Evolutionary conservation across 495 filamentous ascomycete genomes (phyloP).

Genomic region (Aspergillus diversus): DNA sequence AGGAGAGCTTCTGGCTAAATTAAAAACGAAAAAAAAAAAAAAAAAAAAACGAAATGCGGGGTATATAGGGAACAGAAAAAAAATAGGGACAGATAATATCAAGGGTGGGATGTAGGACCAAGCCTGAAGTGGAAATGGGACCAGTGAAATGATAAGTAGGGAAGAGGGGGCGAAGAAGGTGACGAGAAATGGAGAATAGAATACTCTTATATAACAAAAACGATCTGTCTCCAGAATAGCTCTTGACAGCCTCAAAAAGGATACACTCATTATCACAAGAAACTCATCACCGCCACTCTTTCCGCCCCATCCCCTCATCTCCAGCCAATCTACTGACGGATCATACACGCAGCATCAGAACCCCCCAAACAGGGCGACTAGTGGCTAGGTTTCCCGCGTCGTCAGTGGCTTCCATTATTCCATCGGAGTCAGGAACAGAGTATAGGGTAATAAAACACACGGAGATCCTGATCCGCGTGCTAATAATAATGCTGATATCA

Average conservation of each 20-base stretch:
- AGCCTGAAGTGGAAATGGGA: too few relatives aligned
- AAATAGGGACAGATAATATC: background rate
- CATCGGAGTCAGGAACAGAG: background rate
- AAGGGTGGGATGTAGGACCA: too few relatives aligned
- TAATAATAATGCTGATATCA: too few relatives aligned
- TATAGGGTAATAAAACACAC: background rate
- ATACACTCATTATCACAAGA: background rate
- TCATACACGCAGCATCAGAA: too few relatives aligned
- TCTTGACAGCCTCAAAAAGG: too few relatives aligned
- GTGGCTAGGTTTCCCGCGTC: background rate
- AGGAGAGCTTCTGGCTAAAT: conserved; percentile 12
- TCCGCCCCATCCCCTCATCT: background rate
- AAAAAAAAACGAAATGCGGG: background rate
- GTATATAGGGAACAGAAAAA: background rate
- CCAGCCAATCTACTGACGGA: too few relatives aligned
- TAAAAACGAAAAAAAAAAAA: background rate
- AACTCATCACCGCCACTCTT: background rate
- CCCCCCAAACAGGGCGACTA: too few relatives aligned
- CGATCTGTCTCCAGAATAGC: too few relatives aligned
- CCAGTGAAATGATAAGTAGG: background rate
- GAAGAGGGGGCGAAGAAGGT: too few relatives aligned
- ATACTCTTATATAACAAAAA: too few relatives aligned
- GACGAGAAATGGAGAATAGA: too few relatives aligned
- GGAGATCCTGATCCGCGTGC: background rate
- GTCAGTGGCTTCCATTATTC: background rate